Conservation (phyloP, 257 asterid species). For the Osmanthus fragrans region DNA sequence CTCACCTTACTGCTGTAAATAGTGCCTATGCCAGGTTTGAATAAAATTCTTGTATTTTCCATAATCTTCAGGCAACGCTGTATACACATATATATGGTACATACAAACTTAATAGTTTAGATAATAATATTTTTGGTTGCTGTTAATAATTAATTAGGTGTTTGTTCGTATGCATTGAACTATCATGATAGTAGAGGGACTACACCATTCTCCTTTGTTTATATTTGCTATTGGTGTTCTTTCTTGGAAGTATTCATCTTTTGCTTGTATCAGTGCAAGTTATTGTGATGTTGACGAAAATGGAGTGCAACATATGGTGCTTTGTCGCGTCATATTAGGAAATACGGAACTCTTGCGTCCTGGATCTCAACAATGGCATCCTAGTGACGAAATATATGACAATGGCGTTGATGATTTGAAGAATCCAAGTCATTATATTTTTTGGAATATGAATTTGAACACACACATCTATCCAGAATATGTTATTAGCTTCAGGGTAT, state of each 20-base stretch:
- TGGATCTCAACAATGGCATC: constrained; percentile 8
- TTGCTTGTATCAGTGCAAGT: not conserved
- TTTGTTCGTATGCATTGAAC: not conserved
- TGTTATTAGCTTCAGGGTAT: not conserved
- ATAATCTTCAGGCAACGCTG: not conserved
- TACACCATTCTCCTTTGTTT: not conserved
- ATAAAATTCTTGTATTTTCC: not conserved
- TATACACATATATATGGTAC: not conserved
- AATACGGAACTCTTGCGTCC: not conserved
- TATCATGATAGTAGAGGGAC: not conserved
- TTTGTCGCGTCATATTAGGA: constrained; percentile 16
- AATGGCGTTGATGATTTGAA: constrained; percentile 7
- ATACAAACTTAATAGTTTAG: not conserved
- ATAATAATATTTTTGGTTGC: not conserved
- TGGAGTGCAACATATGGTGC: constrained; percentile 8
- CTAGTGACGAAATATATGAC: constrained; percentile 6
- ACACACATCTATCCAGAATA: constrained; percentile 5
- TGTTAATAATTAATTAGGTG: not conserved
- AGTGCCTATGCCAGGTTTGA: constrained; percentile 9
- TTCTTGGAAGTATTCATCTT: not conserved
- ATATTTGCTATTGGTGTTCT: not conserved
- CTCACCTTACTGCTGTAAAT: constrained; percentile 26
- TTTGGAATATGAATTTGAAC: constrained; percentile 7
- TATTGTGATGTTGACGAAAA: constrained; percentile 15
- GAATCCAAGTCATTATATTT: constrained; percentile 8